Evolutionary conservation across 306 rosid genomes (phyloP).

Genomic region (Casuarina cunninghamiana): DNA sequence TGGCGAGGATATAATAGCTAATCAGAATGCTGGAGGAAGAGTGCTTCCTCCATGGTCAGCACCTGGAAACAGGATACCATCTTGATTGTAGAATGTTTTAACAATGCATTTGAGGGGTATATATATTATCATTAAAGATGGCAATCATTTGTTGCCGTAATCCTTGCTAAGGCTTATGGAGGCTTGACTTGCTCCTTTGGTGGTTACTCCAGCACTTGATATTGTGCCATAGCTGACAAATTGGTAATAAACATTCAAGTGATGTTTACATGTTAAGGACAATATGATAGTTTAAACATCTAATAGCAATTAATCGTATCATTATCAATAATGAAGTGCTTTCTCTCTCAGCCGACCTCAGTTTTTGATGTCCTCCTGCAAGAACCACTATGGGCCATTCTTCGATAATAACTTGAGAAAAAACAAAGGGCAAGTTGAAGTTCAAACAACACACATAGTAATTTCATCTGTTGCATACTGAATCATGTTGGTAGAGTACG

Average conservation of each 20-base stretch:
- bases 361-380: constrained; percentile 51
- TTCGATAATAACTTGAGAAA: constrained; percentile 62
- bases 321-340: background rate
- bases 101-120: background rate
- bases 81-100: constrained; percentile 5
- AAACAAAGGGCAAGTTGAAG: background rate
- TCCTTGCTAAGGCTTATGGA: background rate
- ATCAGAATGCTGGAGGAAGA: constrained; percentile 49
- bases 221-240: background rate
- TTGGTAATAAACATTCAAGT: background rate
- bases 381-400: constrained; percentile 95
- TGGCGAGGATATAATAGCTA: constrained; percentile 27
- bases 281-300: background rate
- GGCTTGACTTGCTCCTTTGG: background rate
- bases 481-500: too few species aligned
- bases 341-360: constrained; percentile 43
- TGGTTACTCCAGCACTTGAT: background rate
- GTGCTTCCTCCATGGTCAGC: constrained; percentile 71
- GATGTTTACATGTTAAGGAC: background rate
- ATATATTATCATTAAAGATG: background rate
- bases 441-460: background rate
- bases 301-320: background rate
- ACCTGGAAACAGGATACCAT: constrained; percentile 27
- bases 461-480: background rate
- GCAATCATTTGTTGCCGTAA: background rate